Base-by-base conservation (phyloP, 352 stramenopile species). In the Pythium biforme region DNA sequence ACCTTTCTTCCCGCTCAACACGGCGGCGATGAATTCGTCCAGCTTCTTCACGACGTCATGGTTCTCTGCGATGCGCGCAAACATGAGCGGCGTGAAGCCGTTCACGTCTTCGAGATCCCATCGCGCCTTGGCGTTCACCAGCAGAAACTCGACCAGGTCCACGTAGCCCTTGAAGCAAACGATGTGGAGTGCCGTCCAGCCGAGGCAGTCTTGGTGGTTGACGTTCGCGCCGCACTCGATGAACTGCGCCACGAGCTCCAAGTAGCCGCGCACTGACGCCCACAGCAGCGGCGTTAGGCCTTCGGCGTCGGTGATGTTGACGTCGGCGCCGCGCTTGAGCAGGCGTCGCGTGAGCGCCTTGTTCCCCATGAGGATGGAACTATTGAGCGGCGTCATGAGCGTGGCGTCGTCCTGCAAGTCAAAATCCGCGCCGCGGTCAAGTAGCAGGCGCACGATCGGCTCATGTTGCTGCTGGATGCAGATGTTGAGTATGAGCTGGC, bases 291-390 rank as follows among this genome's bases (percentile, higher is more conserved):
- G 73, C n/a, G 74, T 85, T 37, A 90, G 73, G 0, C 83, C 81
- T 40, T 92, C 79, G 0, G 64, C 70, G 17, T 92, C 83, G 6
- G 70, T 59, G 12, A 90, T 54, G 14, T 90, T 75, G 11, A 81
- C 70, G 43, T 89, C 68, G 0, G 81, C 82, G 0, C 82, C 80
- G 31, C 69, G 66, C 59, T 84, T 79, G 8, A 93, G 53, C 2
- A 90, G 70, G 7, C 78, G 65, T 33, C 79, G 68, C 34, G 84
- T 84, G 3, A 94, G 52, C 22, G 81, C 76, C 60, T 93, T 93
- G 67, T 93, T 93, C 46, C 81, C 84, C 84, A 93, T 94, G 57
- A 94, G 82, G 61, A 90, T 85, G 1, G 76, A 76, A 43, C 75
- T 90, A 59, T 88, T 85, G 22, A 94, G 70, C 37, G 84, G 79